Conservation (phyloP, 73 alveolate species). For the Paramecium primaurelia region DNA sequence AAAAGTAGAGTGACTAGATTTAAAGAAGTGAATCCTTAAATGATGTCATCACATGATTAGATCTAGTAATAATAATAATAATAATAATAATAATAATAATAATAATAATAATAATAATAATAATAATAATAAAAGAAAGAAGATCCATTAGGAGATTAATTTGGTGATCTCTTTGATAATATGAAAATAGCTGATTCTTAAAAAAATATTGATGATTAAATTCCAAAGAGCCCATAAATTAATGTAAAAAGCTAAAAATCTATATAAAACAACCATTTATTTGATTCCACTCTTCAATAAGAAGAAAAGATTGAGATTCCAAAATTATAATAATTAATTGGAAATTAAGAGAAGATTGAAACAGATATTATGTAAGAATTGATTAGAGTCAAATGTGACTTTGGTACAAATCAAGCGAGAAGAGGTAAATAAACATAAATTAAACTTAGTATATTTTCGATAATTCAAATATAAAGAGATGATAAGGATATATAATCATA, state of each 20-base stretch:
- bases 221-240: neutral
- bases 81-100: neutral
- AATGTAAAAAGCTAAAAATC: neutral
- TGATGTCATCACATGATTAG: conserved; percentile 15
- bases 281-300: neutral
- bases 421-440: neutral
- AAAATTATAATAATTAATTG: neutral
- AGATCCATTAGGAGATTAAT: neutral
- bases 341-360: conserved; percentile 30
- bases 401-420: neutral
- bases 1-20: conserved; percentile 7
- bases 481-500: neutral
- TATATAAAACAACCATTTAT: neutral
- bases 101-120: neutral
- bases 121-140: neutral
- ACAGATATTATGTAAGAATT: conserved; percentile 4
- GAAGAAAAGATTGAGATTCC: conserved; percentile 35
- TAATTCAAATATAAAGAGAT: neutral
- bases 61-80: neutral
- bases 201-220: neutral
- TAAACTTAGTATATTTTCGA: neutral
- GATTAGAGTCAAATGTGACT: neutral
- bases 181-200: conserved; percentile 47
- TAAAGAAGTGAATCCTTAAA: neutral
- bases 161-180: conserved; percentile 17